Percentiles rank a stretch among this genome's conserved stretches.
Conservation (phyloP, 2,329 filamentous ascomycete genomes). For the Ophiostoma pallidulum region DNA sequence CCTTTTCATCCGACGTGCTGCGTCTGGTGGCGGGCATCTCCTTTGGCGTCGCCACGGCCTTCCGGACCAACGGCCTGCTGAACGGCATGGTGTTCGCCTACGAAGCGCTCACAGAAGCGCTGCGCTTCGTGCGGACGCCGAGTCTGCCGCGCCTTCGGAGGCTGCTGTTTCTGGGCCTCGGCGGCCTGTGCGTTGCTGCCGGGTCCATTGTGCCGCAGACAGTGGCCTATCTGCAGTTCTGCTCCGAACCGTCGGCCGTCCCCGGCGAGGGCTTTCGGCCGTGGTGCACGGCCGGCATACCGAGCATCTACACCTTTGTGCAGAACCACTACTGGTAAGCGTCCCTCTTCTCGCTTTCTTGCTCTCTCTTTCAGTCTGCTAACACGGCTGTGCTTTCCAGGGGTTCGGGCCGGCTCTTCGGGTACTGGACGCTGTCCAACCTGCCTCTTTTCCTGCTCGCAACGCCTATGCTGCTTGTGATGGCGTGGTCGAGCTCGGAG, state of each 20-base stretch:
- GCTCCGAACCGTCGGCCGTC: constrained; percentile 27
- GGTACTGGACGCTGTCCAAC: constrained; percentile 84
- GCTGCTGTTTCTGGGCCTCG: constrained; percentile 50
- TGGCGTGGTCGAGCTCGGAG: constrained; percentile 51
- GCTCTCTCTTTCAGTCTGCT: not conserved
- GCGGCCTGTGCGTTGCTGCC: constrained; percentile 56
- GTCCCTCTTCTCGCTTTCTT: too few relatives aligned
- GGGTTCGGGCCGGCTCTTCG: constrained; percentile 70
- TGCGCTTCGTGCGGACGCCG: constrained; percentile 28
- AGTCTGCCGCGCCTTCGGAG: constrained; percentile 36
- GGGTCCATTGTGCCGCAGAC: constrained; percentile 66
- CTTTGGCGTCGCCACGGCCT: constrained; percentile 63
- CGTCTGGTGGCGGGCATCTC: constrained; percentile 54
- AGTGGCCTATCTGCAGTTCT: constrained; percentile 66
- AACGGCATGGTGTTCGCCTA: constrained; percentile 68
- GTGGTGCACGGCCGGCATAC: constrained; percentile 67
- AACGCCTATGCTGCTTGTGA: constrained; percentile 61
- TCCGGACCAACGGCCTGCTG: constrained; percentile 80
- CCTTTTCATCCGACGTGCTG: constrained; percentile 33
- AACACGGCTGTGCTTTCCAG: constrained; percentile 33
- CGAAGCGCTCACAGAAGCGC: constrained; percentile 39
- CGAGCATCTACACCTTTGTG: constrained; percentile 87
- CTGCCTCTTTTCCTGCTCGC: constrained; percentile 81
- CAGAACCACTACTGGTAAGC: constrained; percentile 85
- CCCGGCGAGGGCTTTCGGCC: constrained; percentile 35